Evolutionary conservation across 176 grass and related monocot genomes (phyloP).

Genomic region (barley (Hordeum vulgare)): MorexV3_pseudomolecules_assembly NC_058522.1:511178917-511179416

Average conservation of each 20-base stretch:
- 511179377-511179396: constrained; percentile 31
- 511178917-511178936: constrained; percentile 42
- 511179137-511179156: constrained; percentile 34
- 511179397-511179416: constrained; percentile 21
- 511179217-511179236: constrained; percentile 36
- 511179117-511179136: constrained; percentile 21
- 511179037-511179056: constrained; percentile 23
- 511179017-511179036: background rate
- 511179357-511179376: constrained; percentile 56
- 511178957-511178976: background rate
- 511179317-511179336: background rate
- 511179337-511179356: background rate
- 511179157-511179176: constrained; percentile 20
- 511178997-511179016: background rate
- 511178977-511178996: background rate
- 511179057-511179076: constrained; percentile 9
- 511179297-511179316: background rate
- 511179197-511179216: constrained; percentile 29
- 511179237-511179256: constrained; percentile 10
- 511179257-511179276: background rate
- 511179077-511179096: constrained; percentile 35
- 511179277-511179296: background rate
- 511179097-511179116: constrained; percentile 33
- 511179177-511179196: constrained; percentile 27
- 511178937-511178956: constrained; percentile 31